These are phyloP conservation scores for Magnaporthales sp. DNA, from an alignment of 2,329 filamentous ascomycete species.

Conservation along the genomic window DNA sequence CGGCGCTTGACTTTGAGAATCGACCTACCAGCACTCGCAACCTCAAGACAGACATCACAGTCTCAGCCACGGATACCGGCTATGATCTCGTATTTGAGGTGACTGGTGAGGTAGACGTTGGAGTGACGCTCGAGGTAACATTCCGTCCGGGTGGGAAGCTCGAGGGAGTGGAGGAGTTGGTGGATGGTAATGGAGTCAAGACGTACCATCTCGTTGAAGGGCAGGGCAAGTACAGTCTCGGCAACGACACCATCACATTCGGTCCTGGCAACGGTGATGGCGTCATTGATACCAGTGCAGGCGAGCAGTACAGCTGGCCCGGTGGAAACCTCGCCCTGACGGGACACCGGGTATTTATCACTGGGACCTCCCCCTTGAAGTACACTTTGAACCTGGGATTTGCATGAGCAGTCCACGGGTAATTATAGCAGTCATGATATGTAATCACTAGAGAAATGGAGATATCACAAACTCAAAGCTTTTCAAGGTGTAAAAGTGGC, in stretches of 20 bases:
- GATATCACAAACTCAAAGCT: background rate
- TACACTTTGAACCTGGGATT: conserved; percentile 1
- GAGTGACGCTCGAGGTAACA: background rate
- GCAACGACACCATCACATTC: conserved; percentile 2
- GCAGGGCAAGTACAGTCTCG: background rate
- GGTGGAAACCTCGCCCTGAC: background rate
- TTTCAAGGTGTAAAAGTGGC: background rate
- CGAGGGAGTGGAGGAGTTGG: background rate
- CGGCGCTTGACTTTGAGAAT: conserved; percentile 2
- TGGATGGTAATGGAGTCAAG: background rate
- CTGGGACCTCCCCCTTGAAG: background rate
- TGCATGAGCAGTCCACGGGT: background rate
- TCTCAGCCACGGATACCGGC: background rate
- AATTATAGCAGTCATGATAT: background rate
- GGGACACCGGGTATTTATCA: conserved; percentile 1
- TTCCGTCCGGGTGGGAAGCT: conserved; percentile 1
- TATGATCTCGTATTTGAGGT: conserved; percentile 2
- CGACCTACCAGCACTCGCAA: background rate
- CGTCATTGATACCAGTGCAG: background rate
- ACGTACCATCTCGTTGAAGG: background rate
- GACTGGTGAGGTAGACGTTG: conserved; percentile 1
- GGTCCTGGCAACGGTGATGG: conserved; percentile 1
- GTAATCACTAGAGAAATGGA: background rate
- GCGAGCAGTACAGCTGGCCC: conserved; percentile 3
- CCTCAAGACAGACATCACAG: conserved; percentile 3